Evolutionary conservation across 2,329 filamentous ascomycete species (phyloP).

Genomic region (Hypoxylon sp.): DNA sequence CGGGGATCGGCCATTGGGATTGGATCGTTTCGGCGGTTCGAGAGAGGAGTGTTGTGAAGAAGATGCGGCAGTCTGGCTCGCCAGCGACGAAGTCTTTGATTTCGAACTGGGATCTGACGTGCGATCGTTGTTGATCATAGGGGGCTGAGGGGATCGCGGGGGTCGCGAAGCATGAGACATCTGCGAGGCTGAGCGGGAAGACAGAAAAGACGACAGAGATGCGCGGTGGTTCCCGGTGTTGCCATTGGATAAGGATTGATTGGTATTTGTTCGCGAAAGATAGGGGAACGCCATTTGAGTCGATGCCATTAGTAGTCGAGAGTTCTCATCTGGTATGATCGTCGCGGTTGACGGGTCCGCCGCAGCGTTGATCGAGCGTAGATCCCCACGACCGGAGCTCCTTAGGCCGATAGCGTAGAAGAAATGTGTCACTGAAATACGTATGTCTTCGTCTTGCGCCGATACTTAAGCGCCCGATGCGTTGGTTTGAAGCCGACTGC

Average conservation of each 20-base stretch:
- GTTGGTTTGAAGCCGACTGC: conserved; percentile 23
- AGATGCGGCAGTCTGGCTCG: conserved; percentile 65
- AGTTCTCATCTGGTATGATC: conserved; percentile 41
- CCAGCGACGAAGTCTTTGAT: conserved; percentile 69
- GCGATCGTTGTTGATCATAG: conserved; percentile 67
- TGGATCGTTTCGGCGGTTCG: conserved; percentile 65
- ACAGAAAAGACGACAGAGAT: conserved; percentile 76
- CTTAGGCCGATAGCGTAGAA: conserved; percentile 3
- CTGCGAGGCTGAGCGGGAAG: conserved; percentile 70
- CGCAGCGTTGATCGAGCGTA: conserved; percentile 24
- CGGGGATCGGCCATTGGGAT: conserved; percentile 66
- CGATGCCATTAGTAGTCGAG: conserved; percentile 56
- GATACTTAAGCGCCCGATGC: conserved; percentile 10
- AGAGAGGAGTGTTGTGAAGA: conserved; percentile 74
- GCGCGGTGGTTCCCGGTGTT: conserved; percentile 60
- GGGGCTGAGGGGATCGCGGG: conserved; percentile 69
- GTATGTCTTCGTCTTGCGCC: conserved; percentile 15
- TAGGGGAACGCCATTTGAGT: conserved; percentile 60
- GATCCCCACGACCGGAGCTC: conserved; percentile 35
- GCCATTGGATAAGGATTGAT: conserved; percentile 55
- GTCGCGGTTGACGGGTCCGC: conserved; percentile 40
- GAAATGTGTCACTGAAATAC: conserved; percentile 16
- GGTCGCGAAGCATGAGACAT: conserved; percentile 70
- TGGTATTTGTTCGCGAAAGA: conserved; percentile 60
- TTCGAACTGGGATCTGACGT: conserved; percentile 72